phyloP scores from a whole-genome alignment of 163 green algal genomes.

The Chloroidium sp. region DNA sequence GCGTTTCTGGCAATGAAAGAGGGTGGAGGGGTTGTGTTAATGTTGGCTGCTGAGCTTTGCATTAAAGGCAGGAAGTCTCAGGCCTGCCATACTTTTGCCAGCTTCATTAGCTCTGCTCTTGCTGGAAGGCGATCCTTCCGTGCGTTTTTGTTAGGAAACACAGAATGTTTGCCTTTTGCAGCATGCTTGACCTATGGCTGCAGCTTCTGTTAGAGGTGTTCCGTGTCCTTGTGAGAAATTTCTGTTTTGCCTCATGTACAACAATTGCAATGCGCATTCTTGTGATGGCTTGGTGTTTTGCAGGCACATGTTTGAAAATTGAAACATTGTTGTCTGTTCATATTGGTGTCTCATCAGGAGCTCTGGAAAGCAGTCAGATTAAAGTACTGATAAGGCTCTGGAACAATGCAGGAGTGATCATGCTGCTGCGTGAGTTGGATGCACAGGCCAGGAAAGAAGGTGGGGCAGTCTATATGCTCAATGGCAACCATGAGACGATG shows the following conservation, averaged over 20 bases:
- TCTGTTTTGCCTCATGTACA: no score
- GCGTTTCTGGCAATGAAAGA: neutral
- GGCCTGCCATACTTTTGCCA: no score
- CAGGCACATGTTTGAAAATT: no score
- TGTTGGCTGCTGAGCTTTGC: no score
- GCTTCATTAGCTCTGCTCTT: neutral
- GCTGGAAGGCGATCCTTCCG: neutral
- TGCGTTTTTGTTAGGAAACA: no score
- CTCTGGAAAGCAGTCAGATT: neutral
- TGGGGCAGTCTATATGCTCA: constrained; percentile 85
- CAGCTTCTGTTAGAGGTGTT: neutral
- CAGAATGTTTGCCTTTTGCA: neutral
- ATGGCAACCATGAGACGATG: constrained; percentile 95
- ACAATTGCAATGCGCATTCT: no score
- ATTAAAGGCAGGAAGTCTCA: no score
- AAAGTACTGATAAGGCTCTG: neutral
- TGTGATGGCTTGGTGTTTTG: no score
- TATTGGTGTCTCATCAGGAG: neutral
- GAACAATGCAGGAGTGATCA: constrained; percentile 55
- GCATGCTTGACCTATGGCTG: neutral
- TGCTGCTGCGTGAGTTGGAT: constrained; percentile 74
- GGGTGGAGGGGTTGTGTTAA: no score
- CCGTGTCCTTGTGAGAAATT: no score
- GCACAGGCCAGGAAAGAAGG: constrained; percentile 61
- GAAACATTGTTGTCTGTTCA: no score